Base-by-base conservation (phyloP, 2,329 filamentous ascomycete genomes). In the Venturia nashicola region DNA sequence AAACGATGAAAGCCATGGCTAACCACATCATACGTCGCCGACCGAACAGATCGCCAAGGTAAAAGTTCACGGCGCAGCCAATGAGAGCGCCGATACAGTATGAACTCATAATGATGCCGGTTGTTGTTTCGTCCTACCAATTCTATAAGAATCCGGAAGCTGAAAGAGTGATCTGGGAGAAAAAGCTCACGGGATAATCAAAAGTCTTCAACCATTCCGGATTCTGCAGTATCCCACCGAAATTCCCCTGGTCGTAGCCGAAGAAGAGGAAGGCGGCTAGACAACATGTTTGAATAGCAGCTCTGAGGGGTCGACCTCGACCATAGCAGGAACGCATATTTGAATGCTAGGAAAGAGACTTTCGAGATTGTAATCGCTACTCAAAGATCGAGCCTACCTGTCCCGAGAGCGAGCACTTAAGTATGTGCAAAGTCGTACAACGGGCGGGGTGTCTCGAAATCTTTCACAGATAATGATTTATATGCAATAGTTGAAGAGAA, bases 231-330 rank as follows among this genome's bases (percentile, higher is more conserved):
- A 82, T 78, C 11, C 78, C 77, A 2, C 76, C 75, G 66, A 80
- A 80, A 0, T 80, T 77, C 51, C 78, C 78, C 67, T 81, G 79
- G 39, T 81, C 79, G 55, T 81, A 81, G 2, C 78, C 78, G 65
- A 75, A 74, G 40, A 16, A 42, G 40, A 68, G 36, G 63, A 69
- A 69, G 5, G 67, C 68, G 2, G 63, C 44, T 34, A 67, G 59
- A 61, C 68, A 68, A 62, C 65, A 66, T 39, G 64, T 57, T n/a
- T 59, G 42, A n/a, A 68, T 66, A 7, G 64, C 66, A 7, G 60
- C 60, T 27, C 65, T 60, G 39, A 68, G 46, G 27, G 65, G 64
- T 34, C 59, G 63, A 32, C 67, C 67, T 44, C 66, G 60, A 27
- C 65, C 66, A 27, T 48, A 48, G 44, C 44, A 48, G 8, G 44